Base-by-base conservation (phyloP, 257 asterid genomes). In the Jacaranda mimosifolia region DNA sequence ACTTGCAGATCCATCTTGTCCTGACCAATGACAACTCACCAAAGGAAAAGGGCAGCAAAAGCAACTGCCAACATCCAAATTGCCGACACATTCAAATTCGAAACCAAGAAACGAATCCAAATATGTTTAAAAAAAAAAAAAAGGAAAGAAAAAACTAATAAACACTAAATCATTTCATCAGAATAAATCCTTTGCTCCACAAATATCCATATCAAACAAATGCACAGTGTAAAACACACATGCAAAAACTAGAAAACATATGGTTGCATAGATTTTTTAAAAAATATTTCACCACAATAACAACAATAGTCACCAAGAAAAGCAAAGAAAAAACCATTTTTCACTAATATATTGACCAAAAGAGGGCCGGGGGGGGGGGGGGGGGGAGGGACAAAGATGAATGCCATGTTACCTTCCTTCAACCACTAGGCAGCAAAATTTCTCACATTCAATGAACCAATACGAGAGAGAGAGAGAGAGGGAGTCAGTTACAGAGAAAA, bases 1-100 rank as follows among this genome's bases (percentile, higher is more conserved):
- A 72, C 79, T 74, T 58, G 84, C 82, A 87, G 88, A 89, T 89
- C 88, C 90, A 81, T 80, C 88, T 89, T 86, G 85, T 79, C 83
- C 85, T 67, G 74, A 68, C 85, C 82, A 81, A 79, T 76, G 87
- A 85, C 89, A 84, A 78, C 84, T 85, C 88, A 89, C 79, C 85
- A 83, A 79, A 72, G 80, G 70, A 79, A 77, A 84, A 77, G 85
- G 71, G 53, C 72, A 74, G 43, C 78, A 70, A 83, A 79, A 84
- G 81, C 70, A 83, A 77, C 78, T 70, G 74, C 49, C 64, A 52
- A 69, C 68, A 74, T 74, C 87, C 75, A 83, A 77, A 84, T 73
- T 79, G 43, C 76, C 67, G 79, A 84, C 78, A 76, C 15, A 19
- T 68, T 65, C 76, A 74, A 38, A 64, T 57, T 75, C 57, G 40